These are phyloP conservation scores for Xylaria bambusicola DNA, from an alignment of 495 filamentous ascomycete species.

Conservation along the genomic window DNA sequence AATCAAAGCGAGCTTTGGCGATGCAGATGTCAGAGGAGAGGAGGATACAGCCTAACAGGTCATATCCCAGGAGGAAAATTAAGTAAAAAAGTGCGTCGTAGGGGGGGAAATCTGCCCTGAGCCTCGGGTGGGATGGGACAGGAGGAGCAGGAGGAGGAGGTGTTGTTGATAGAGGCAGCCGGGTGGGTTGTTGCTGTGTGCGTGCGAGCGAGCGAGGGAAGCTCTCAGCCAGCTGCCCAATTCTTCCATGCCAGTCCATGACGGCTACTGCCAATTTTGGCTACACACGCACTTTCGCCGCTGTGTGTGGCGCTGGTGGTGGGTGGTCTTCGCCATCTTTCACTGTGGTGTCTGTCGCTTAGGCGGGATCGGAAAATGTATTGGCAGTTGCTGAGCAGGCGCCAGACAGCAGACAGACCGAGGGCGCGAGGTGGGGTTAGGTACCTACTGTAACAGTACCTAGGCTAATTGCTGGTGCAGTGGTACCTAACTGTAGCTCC, in stretches of 20 bases:
- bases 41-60: constrained; percentile 38
- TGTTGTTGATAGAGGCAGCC: constrained; percentile 10
- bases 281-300: constrained; percentile 13
- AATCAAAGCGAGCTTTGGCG: constrained; percentile 33
- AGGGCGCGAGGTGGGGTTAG: not conserved
- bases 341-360: not conserved
- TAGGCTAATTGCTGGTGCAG: too few relatives aligned
- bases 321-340: too few relatives aligned
- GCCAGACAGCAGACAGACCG: too few relatives aligned
- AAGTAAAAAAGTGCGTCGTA: not conserved
- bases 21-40: constrained; percentile 26
- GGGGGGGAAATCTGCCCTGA: not conserved
- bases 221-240: constrained; percentile 5
- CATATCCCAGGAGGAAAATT: constrained; percentile 27
- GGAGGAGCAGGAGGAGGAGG: not conserved
- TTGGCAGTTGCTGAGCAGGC: not conserved
- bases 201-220: not conserved
- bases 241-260: too few relatives aligned
- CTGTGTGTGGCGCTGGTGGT: too few relatives aligned
- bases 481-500: too few relatives aligned
- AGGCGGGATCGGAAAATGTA: not conserved
- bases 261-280: constrained; percentile 7
- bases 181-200: not conserved
- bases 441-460: too few relatives aligned
- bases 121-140: constrained; percentile 5